Conservation (phyloP, 2,329 filamentous ascomycete genomes). For the Sporothrix mexicana region DNA sequence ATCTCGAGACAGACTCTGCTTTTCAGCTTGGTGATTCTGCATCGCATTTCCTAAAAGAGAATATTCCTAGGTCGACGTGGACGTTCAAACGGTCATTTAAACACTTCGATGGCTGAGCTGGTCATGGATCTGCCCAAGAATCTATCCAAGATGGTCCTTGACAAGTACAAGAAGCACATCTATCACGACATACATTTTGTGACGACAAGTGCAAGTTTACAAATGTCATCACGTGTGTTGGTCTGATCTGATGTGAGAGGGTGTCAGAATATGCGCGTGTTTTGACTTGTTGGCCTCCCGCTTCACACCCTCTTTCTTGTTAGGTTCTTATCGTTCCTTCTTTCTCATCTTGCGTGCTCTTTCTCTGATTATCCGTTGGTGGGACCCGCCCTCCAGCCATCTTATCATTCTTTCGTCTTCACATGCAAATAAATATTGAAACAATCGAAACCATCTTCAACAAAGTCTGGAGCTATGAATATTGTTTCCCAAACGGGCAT, state of each 20-base stretch:
- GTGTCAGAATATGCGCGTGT: background rate
- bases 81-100: too few species aligned
- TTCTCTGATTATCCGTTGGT: background rate
- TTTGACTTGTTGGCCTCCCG: background rate
- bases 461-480: background rate
- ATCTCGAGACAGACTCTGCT: background rate
- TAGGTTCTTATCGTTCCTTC: background rate
- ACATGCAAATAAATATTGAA: slow-evolving; percentile 17
- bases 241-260: background rate
- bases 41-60: too few species aligned
- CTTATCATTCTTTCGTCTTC: background rate
- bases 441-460: background rate
- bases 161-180: too few species aligned
- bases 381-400: background rate
- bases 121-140: too few species aligned
- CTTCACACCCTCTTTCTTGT: background rate
- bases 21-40: slow-evolving; percentile 8
- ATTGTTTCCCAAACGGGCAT: background rate
- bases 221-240: background rate
- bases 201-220: background rate
- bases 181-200: background rate
- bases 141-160: too few species aligned
- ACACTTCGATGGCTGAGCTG: too few species aligned
- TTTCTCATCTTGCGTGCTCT: background rate
- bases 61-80: too few species aligned